These are phyloP conservation scores for Stephania japonica DNA, from an alignment of 164 flowering plant species.

Conservation along the genomic window DNA sequence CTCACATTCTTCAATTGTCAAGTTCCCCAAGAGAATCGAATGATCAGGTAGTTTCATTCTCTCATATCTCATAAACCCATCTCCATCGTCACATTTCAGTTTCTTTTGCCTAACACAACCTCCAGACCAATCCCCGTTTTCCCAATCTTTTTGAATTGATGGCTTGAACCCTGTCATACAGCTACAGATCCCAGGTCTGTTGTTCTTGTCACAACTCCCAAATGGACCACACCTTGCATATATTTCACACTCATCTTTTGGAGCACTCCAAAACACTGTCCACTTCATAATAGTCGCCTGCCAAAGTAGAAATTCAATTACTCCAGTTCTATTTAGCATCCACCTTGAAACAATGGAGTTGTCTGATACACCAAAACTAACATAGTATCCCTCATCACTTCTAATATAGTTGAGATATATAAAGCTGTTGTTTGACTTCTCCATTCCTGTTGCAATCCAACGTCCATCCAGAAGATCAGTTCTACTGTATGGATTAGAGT, in stretches of 20 bases:
- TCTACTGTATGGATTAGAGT: neutral
- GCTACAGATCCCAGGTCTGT: neutral
- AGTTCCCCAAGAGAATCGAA: neutral
- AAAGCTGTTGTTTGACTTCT: no score
- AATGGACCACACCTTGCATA: slow-evolving; percentile 14
- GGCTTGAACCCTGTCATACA: neutral
- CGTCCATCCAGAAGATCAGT: neutral
- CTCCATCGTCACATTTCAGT: neutral
- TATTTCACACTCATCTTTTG: neutral
- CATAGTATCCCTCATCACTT: neutral
- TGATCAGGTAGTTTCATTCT: neutral
- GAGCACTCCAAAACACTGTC: neutral
- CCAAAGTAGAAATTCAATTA: neutral
- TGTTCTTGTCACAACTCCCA: slow-evolving; percentile 6
- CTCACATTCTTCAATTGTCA: no score
- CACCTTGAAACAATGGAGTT: neutral
- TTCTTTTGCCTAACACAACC: neutral
- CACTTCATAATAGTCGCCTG: neutral
- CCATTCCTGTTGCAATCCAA: neutral
- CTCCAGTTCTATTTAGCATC: neutral
- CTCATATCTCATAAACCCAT: neutral
- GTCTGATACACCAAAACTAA: neutral
- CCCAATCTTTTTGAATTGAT: neutral
- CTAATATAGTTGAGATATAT: no score
- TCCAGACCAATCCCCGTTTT: neutral